These are phyloP conservation scores for Aspergillus calidoustus DNA, from an alignment of 2,329 filamentous ascomycete genomes.

Conservation along the genomic window DNA sequence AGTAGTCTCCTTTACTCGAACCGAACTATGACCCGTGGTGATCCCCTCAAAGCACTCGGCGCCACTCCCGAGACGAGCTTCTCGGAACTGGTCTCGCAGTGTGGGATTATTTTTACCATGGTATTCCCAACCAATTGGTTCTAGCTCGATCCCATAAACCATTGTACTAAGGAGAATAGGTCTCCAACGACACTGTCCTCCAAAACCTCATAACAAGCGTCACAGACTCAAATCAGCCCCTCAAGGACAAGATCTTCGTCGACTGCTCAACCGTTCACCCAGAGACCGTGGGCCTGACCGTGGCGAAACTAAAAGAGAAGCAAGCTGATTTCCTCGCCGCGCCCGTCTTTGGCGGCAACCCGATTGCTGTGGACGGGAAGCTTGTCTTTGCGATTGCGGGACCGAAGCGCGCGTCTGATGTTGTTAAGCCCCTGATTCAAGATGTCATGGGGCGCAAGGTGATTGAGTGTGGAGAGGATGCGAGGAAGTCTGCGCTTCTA, in stretches of 20 bases:
- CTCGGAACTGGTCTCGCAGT: conserved; percentile 40
- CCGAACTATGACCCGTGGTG: conserved; percentile 46
- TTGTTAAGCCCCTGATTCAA: conserved; percentile 47
- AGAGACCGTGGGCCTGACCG: conserved; percentile 57
- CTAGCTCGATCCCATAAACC: background rate
- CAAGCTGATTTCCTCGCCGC: conserved; percentile 45
- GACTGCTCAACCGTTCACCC: conserved; percentile 89
- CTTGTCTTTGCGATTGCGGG: conserved; percentile 52
- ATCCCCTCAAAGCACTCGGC: conserved; percentile 41
- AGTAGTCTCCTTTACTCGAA: conserved; percentile 45
- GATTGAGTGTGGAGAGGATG: conserved; percentile 51
- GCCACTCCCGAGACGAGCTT: conserved; percentile 39
- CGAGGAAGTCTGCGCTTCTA: conserved; percentile 47
- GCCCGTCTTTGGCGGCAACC: conserved; percentile 51
- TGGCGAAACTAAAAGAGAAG: conserved; percentile 38
- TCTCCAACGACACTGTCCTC: conserved; percentile 49
- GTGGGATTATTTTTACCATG: conserved; percentile 47
- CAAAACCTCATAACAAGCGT: conserved; percentile 35
- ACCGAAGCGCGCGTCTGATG: conserved; percentile 36
- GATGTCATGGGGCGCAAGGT: conserved; percentile 50
- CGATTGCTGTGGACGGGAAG: conserved; percentile 51
- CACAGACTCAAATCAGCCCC: conserved; percentile 30
- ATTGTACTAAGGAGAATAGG: conserved; percentile 28
- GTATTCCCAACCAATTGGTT: conserved; percentile 21
- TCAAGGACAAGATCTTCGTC: conserved; percentile 77